A percentile compares a stretch with the other conserved stretches of the same genome.
Evolutionary conservation across 2,329 filamentous ascomycete species (phyloP).

Genomic region (Cytospora schulzeri): DNA sequence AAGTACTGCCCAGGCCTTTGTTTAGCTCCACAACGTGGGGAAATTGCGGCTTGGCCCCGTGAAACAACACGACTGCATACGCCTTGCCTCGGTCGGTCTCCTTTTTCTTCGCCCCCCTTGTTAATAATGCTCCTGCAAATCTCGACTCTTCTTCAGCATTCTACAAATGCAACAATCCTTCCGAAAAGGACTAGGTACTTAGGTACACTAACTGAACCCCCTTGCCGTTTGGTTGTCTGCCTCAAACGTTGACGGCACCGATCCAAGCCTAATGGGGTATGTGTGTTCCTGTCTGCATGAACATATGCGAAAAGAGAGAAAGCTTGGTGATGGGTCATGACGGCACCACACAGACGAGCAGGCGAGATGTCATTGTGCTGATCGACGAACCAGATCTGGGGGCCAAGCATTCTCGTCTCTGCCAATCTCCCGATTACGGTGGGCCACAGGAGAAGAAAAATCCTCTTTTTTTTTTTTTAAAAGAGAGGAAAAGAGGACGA

Average conservation of each 20-base stretch:
- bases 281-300: not conserved
- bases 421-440: slow-evolving; percentile 20
- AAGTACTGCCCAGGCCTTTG: not conserved
- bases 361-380: slow-evolving; percentile 11
- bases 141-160: slow-evolving; percentile 9
- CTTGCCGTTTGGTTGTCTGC: not conserved
- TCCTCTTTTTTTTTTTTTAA: too few species aligned
- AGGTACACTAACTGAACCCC: too few species aligned
- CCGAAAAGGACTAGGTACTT: too few species aligned
- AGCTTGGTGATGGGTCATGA: not conserved
- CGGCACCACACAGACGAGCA: not conserved
- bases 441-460: not conserved
- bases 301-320: too few species aligned
- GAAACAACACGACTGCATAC: slow-evolving; percentile 20
- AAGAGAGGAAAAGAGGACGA: slow-evolving; percentile 12
- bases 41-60: slow-evolving; percentile 17
- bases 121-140: slow-evolving; percentile 18
- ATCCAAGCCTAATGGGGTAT: not conserved
- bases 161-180: slow-evolving; percentile 15
- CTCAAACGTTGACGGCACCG: not conserved
- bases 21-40: slow-evolving; percentile 10
- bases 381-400: slow-evolving; percentile 15
- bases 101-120: slow-evolving; percentile 19
- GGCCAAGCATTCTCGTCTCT: slow-evolving; percentile 21
- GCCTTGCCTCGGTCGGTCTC: not conserved